phyloP scores from a whole-genome alignment of 345 rosid genomes.

The Moricandia moricandioides region DNA sequence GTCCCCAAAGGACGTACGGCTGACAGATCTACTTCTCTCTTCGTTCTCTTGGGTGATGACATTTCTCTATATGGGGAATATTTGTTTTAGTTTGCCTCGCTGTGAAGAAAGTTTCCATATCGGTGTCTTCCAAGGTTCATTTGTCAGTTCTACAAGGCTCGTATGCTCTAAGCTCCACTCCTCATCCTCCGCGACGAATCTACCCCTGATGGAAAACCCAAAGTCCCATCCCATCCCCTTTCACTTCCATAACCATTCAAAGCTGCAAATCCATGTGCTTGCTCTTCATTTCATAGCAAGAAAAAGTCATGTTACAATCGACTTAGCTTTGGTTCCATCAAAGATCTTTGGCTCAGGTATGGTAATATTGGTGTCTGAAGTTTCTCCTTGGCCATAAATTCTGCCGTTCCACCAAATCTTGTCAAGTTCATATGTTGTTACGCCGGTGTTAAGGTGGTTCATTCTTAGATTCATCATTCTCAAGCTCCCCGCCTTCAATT shows the following conservation, averaged over 20 bases:
- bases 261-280: not conserved
- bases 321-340: not conserved
- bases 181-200: not conserved
- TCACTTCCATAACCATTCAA: not conserved
- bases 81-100: too few species aligned
- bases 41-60: not conserved
- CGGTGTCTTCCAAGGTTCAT: not conserved
- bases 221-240: not conserved
- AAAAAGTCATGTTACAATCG: not conserved
- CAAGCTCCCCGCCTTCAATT: too few species aligned
- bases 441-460: not conserved
- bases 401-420: not conserved
- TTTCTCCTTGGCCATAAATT: not conserved
- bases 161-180: not conserved
- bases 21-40: not conserved
- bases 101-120: not conserved
- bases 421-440: not conserved
- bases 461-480: not conserved
- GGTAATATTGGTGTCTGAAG: not conserved
- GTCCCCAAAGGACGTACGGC: too few species aligned
- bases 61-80: not conserved
- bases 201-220: not conserved
- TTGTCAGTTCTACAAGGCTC: not conserved
- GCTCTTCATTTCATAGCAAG: not conserved
- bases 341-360: not conserved